Evolutionary conservation across 305 asterid species (phyloP).

Genomic region (Rubia balearica): DNA sequence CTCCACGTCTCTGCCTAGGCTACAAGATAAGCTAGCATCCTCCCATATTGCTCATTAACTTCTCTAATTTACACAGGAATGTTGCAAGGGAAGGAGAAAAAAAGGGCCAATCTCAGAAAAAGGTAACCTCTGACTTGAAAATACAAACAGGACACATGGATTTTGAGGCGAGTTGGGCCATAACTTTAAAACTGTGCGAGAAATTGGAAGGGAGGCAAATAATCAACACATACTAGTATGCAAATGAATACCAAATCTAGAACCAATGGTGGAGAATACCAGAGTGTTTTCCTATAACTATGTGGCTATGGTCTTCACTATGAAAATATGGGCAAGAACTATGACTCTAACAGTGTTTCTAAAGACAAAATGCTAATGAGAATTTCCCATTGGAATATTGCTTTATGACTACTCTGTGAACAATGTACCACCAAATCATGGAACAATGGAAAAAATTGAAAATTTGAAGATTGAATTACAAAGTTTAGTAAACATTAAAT

Average conservation of each 20-base stretch:
- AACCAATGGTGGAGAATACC: no score
- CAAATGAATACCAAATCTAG: background rate
- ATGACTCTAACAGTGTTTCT: background rate
- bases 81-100: background rate
- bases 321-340: background rate
- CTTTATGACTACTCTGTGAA: background rate
- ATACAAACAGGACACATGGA: background rate
- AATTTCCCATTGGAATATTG: background rate
- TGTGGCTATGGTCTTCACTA: background rate
- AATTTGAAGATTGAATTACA: background rate
- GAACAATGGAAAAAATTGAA: background rate
- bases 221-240: background rate
- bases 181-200: background rate
- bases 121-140: background rate
- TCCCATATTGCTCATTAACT: background rate
- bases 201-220: background rate
- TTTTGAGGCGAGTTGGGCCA: background rate
- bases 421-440: background rate
- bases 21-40: conserved; percentile 2
- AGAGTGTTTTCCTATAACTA: no score
- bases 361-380: background rate
- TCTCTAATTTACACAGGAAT: background rate
- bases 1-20: conserved; percentile 46
- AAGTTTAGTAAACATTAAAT: conserved; percentile 15
- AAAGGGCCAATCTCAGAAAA: background rate